Evolutionary conservation across 495 filamentous ascomycete species (phyloP), one percentile per base, ranked within the genome.

Genomic region (Achaetomiella virescens): DNA sequence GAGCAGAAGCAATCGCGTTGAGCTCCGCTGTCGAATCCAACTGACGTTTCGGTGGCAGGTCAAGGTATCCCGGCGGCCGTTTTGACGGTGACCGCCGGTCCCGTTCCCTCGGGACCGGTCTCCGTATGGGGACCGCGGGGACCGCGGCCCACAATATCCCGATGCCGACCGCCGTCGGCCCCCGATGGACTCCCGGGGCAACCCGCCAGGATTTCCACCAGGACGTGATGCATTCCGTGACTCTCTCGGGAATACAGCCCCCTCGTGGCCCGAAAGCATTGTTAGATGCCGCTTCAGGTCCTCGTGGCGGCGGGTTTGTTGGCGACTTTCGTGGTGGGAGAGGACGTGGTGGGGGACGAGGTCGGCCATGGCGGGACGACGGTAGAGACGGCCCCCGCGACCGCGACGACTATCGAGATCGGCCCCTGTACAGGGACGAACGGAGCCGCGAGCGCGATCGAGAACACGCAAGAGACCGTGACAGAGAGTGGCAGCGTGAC

Each of bases 181-280:
- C 17, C 73, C 75, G 11, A 69, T 72, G 20, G 75, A 78, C 45
- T 68, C 75, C 21, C 74, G 83, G 25, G 67, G 70, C 14, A 83
- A 76, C 52, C 65, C 70, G 21, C 60, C 71, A 14, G 70, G 65
- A 6, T 80, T 81, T 52, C 72, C 74, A 44, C 63, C 75, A 6
- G 74, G 75, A 55, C 71, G 83, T 56, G 74, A 80, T 55, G 59
- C 64, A 11, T 80, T 79, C 48, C 70, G 75, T 35, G 72, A 77
- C 43, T 58, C 51, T 73, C 7, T 67, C 67, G 8, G 70, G 73
- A 4, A 65, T 65, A 51, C 73, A 77, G 29, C 84, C 87, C 0
- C 88, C 88, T 2, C 75, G 85, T 35, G 88, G 83, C 3, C 88
- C 88, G 0, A 87, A 86, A 64, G 87, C 83, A 8, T 63, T 86